These are phyloP conservation scores for Boletus rubropictus DNA, from an alignment of 768 basidiomycete species.

Conservation along the genomic window DNA sequence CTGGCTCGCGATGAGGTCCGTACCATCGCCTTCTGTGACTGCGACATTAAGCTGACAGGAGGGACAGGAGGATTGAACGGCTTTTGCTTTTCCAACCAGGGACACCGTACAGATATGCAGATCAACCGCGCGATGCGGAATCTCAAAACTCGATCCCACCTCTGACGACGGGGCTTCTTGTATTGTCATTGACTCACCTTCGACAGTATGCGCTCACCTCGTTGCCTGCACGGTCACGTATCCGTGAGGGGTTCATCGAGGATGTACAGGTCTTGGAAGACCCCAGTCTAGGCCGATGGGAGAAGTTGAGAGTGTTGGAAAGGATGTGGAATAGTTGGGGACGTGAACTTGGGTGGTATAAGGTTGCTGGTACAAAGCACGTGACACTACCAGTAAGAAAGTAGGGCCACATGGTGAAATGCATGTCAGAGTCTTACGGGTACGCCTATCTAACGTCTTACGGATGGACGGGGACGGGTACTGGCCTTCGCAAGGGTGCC, in stretches of 20 bases:
- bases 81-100: conserved; percentile 51
- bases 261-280: conserved; percentile 83
- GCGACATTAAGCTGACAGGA: conserved; percentile 5
- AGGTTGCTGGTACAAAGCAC: conserved; percentile 17
- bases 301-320: conserved; percentile 74
- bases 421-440: conserved; percentile 31
- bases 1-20: conserved; percentile 68
- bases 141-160: conserved; percentile 33
- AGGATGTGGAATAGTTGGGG: conserved; percentile 92
- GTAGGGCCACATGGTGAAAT: not conserved
- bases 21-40: not conserved
- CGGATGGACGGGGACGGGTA: conserved; percentile 86
- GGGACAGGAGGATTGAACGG: conserved; percentile 57
- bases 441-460: conserved; percentile 70
- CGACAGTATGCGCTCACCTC: conserved; percentile 55
- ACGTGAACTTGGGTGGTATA: conserved; percentile 54
- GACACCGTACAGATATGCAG: conserved; percentile 13
- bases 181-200: conserved; percentile 64
- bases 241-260: conserved; percentile 76
- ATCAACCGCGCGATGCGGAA: conserved; percentile 1
- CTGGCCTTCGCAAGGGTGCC: conserved; percentile 78
- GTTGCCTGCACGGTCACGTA: conserved; percentile 52
- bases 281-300: conserved; percentile 55
- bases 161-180: conserved; percentile 65
- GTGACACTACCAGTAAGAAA: conserved; percentile 1